phyloP scores from a whole-genome alignment of 1,139 yeast genomes.

The Pichiaceae sp. region DNA sequence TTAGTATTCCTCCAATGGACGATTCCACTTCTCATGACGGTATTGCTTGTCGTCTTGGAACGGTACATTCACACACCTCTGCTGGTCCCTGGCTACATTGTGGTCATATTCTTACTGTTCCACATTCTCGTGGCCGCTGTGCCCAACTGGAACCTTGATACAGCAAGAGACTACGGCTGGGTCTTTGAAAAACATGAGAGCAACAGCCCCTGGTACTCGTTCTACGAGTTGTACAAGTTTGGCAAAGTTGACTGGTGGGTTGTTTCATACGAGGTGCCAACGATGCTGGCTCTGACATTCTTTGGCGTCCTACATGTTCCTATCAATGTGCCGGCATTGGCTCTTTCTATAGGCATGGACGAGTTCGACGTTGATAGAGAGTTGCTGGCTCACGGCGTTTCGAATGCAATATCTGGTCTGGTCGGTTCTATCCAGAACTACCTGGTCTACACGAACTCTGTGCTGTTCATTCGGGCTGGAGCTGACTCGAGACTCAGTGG shows the following conservation, averaged over 20 bases:
- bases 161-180: constrained; percentile 74
- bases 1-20: constrained; percentile 56
- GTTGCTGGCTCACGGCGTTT: constrained; percentile 87
- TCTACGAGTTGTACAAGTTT: constrained; percentile 68
- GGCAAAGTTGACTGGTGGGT: constrained; percentile 64
- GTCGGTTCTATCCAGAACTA: constrained; percentile 89
- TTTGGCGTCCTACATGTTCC: constrained; percentile 96
- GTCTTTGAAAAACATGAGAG: constrained; percentile 60
- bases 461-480: constrained; percentile 86
- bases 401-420: constrained; percentile 80
- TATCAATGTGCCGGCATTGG: constrained; percentile 93
- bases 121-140: constrained; percentile 58
- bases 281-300: constrained; percentile 92
- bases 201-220: constrained; percentile 73
- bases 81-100: constrained; percentile 75
- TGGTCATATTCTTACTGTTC: constrained; percentile 57
- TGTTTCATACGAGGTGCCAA: constrained; percentile 65
- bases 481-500: constrained; percentile 90
- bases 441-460: constrained; percentile 88
- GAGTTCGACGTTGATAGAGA: constrained; percentile 88
- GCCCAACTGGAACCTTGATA: constrained; percentile 55
- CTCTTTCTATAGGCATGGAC: constrained; percentile 82
- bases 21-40: constrained; percentile 59
- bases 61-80: constrained; percentile 61
- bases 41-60: constrained; percentile 53